phyloP scores from a whole-genome alignment of 2,329 filamentous ascomycete species.

The Xylariaceae sp. region DNA sequence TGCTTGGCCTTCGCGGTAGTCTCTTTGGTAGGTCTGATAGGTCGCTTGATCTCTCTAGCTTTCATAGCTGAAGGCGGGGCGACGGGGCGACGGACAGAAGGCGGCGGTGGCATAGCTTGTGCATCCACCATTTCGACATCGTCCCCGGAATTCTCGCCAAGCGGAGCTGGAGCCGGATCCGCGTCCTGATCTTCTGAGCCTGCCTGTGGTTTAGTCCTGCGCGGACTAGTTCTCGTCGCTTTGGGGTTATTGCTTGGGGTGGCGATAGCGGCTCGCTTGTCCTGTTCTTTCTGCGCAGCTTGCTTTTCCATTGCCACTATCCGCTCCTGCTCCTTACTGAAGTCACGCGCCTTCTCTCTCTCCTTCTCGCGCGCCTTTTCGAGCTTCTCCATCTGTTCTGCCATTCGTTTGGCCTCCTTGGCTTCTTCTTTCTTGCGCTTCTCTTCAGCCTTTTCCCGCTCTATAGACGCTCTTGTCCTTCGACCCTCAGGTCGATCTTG shows the following conservation, averaged over 20 bases:
- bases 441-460: conserved; percentile 55
- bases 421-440: conserved; percentile 56
- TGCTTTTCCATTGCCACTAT: conserved; percentile 49
- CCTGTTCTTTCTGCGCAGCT: conserved; percentile 48
- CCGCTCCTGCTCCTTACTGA: conserved; percentile 53
- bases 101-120: conserved; percentile 52
- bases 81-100: conserved; percentile 50
- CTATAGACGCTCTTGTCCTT: conserved; percentile 53
- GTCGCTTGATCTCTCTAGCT: conserved; percentile 51
- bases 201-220: conserved; percentile 37
- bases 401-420: conserved; percentile 57
- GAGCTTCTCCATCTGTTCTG: conserved; percentile 56
- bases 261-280: conserved; percentile 33
- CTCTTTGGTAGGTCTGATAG: conserved; percentile 59
- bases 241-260: conserved; percentile 39
- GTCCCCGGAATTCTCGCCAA: conserved; percentile 32
- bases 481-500: conserved; percentile 40
- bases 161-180: conserved; percentile 21
- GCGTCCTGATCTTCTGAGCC: conserved; percentile 30
- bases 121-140: conserved; percentile 55
- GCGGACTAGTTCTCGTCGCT: conserved; percentile 46
- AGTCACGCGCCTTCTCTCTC: conserved; percentile 58
- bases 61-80: conserved; percentile 43
- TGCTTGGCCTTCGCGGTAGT: conserved; percentile 54
- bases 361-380: conserved; percentile 67